Conservation (phyloP, 495 filamentous ascomycete genomes). For the Tetracladium setigerum region DNA sequence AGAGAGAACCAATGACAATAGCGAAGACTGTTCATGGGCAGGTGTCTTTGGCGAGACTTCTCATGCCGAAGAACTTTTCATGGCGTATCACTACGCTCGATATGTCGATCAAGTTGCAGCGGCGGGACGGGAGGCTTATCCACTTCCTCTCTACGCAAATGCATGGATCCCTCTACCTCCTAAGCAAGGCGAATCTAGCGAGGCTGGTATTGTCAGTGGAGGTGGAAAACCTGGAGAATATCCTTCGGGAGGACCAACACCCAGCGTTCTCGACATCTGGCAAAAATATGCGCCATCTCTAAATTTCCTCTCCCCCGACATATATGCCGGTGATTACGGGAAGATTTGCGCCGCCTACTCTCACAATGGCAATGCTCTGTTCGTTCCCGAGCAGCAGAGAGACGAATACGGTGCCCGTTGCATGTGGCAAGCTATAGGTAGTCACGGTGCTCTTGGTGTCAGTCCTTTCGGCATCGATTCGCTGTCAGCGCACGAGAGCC, state of each 20-base stretch:
- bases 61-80: constrained; percentile 38
- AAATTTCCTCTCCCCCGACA: constrained; percentile 41
- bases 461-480: constrained; percentile 43
- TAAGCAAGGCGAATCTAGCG: constrained; percentile 30
- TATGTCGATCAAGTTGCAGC: constrained; percentile 35
- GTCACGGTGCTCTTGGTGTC: constrained; percentile 31
- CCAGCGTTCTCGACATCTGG: constrained; percentile 39
- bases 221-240: constrained; percentile 35
- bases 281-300: constrained; percentile 32
- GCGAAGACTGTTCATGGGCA: constrained; percentile 24
- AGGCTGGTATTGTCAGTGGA: constrained; percentile 31
- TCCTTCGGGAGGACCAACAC: constrained; percentile 35
- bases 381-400: constrained; percentile 42
- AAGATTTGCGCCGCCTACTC: constrained; percentile 32
- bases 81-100: constrained; percentile 30
- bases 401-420: constrained; percentile 41
- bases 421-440: constrained; percentile 30
- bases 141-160: constrained; percentile 39
- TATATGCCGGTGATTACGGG: constrained; percentile 38
- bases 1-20: too few species aligned
- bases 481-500: constrained; percentile 12
- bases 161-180: constrained; percentile 31
- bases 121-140: constrained; percentile 34
- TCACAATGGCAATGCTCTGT: constrained; percentile 37
- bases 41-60: constrained; percentile 37